Base-by-base conservation (phyloP, 1,139 yeast species). In the Magnusiomyces starmeri region DNA sequence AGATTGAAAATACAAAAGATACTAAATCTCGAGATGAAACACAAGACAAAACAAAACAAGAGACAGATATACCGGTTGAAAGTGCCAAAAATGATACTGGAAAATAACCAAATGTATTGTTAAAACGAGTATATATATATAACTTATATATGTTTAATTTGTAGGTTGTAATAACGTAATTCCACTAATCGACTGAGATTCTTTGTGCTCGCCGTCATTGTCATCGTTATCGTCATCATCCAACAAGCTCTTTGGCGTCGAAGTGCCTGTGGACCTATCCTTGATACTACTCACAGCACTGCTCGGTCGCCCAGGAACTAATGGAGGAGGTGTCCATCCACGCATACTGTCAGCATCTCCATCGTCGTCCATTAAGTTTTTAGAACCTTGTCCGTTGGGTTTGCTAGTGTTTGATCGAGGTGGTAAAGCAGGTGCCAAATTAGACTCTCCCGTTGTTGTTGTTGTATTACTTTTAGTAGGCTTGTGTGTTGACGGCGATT, bases 161-260 rank as follows among this genome's bases (percentile, higher is more conserved):
- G 37, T 32, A 12, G 37, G 37, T 32, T 32, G 37, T 12, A 32
- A 32, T 4, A 32, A 18, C 12, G 37, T 32, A 32, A 32, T n/a
- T 18, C 37, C 37, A 4, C 18, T 14, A n/a, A 32, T 18, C 12
- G n/a, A 4, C 12, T n/a, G 37, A n/a, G 37, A n/a, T 4, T n/a
- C 4, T n/a, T n/a, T n/a, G n/a, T n/a, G n/a, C n/a, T n/a, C n/a
- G n/a, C n/a, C n/a, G n/a, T n/a, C n/a, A n/a, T n/a, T n/a, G 4
- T 18, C 37, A 14, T 21, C 16, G 16, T 41, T 16, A 14, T 42
- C 48, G n/a, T 45, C 48, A 56, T 42, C 58, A 53, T 24, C 51
- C 54, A 47, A 61, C 55, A 25, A 60, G 59, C 46, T 62, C 50
- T 52, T 60, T 54, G 50, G 63, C 57, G 24, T 62, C 43, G 49